phyloP scores from a whole-genome alignment of 192 early-diverging fungal species.

The Geranomyces michiganensis region DNA sequence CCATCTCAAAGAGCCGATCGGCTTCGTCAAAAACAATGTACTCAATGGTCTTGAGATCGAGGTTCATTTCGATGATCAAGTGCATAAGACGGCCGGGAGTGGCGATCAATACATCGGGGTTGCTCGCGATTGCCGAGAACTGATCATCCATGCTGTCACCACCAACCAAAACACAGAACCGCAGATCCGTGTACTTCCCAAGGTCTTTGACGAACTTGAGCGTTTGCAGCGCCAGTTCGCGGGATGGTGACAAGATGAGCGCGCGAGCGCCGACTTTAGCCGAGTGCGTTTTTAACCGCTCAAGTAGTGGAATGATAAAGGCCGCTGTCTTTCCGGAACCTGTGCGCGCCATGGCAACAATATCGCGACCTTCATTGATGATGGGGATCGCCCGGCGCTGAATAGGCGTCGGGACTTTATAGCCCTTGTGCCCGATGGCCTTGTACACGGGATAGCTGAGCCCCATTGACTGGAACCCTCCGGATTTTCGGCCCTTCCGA shows the following conservation, averaged over 20 bases:
- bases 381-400: constrained; percentile 94
- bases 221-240: constrained; percentile 96
- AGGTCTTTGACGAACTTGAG: constrained; percentile 92
- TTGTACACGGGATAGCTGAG: constrained; percentile 81
- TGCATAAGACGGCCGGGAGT: constrained; percentile 57
- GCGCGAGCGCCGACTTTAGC: constrained; percentile 68
- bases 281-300: constrained; percentile 84
- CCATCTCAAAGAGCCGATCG: constrained; percentile 97
- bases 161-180: constrained; percentile 87
- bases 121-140: constrained; percentile 87
- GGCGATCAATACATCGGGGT: constrained; percentile 79
- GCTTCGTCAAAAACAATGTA: constrained; percentile 99
- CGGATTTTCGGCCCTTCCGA: constrained; percentile 92
- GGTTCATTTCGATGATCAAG: constrained; percentile 81
- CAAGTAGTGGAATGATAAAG: constrained; percentile 91
- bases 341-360: constrained; percentile 97
- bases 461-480: constrained; percentile 98
- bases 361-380: constrained; percentile 87
- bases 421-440: constrained; percentile 89
- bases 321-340: constrained; percentile 98
- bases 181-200: constrained; percentile 89
- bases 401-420: constrained; percentile 98
- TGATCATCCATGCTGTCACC: constrained; percentile 98
- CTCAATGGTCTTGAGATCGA: constrained; percentile 86
- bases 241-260: constrained; percentile 88